Evolutionary conservation across 345 rosid species (phyloP), one percentile per base, ranked within the genome.

Genomic region (Psidium friedrichsthalianum): DNA sequence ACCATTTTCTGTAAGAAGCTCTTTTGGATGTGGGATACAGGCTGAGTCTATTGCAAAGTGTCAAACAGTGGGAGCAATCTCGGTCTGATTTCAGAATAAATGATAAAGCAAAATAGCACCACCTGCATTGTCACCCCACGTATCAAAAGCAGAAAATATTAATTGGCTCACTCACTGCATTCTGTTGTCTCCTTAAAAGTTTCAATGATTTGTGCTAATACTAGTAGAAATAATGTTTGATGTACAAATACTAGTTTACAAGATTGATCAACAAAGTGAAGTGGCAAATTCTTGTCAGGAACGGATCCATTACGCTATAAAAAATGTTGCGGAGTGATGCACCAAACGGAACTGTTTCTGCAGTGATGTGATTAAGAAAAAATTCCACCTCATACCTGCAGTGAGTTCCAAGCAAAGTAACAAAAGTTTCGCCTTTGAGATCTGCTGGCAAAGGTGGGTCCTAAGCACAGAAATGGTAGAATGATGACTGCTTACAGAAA

Each of bases 381-480:
- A 52, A 51, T 27, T 14, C 78, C 24, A 64, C 8, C 86, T 85
- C 86, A 81, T 83, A 97, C 99, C 99, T 97, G 95, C 90, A 86
- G 88, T 94, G 94, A 89, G 98, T 92, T 83, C 98, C 99, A 83
- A 95, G 96, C 89, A 97, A 87, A 87, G 98, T 93, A 87, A 87
- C 86, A 89, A 96, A 97, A 22, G 90, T 93, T 91, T 95, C 91
- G 83, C 99, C 99, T 87, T 91, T 94, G 59, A 93, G 91, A 90
- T 96, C 98, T 86, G 94, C 89, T 83, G 99, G 96, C 86, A 97
- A 93, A 87, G 99, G 96, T 55, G 95, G 96, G 81, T 97, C 96
- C 99, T 97, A 89, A 82, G 88, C 78, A 80, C 58, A 83, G 69
- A 87, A 74, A 57, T 1, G 51, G 25, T 29, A 74, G 56, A 18